Base-by-base conservation (phyloP, 2,329 filamentous ascomycete genomes). In the Clarireedia monteithiana region DNA sequence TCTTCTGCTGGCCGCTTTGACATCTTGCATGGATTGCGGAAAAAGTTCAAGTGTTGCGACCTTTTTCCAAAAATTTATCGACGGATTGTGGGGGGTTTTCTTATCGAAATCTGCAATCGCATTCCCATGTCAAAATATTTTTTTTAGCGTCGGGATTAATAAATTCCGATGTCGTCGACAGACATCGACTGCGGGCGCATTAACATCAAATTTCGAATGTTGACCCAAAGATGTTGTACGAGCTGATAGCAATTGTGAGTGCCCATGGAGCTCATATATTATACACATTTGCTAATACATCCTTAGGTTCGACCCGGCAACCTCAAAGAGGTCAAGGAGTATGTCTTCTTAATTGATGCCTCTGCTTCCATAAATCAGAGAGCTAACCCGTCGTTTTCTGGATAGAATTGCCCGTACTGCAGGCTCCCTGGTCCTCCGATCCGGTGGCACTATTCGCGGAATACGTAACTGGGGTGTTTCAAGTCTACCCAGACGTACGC, bases 401-500 rank as follows among this genome's bases (percentile, higher is more conserved):
- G 39, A 20, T 66, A 96, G 91, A 79, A 95, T 97, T 74, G 90
- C 91, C 71, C 84, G 86, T 67, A 89, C 89, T 54, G 83, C 90
- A 62, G 92, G 92, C 66, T 83, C 85, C 64, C 81, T 92, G 62
- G 81, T 99, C 70, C 87, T 99, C 67, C 80, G 82, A 65, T 82
- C 85, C 63, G 87, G 88, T 71, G 94, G 94, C 72, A 91, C 96
- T 56, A 84, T 99, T 69, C 91, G 94, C 66, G 91, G 91, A 70
- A 80, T 95, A 69, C 86, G 86, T 64, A 99, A 99, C 79, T 99
- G 94, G 94, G 94, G 94, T 69, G 81, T 88, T 64, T 96, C 94
- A 75, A 79, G 86, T 48, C 86, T 99, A 17, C 92, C 94, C 48
- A 87, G 85, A 64, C 83, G 89, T 60, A 79, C 85, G 58, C 85